Evolutionary conservation across 345 rosid species (phyloP), one percentile per base, ranked within the genome.

Genomic region (Arabis alpina): DNA sequence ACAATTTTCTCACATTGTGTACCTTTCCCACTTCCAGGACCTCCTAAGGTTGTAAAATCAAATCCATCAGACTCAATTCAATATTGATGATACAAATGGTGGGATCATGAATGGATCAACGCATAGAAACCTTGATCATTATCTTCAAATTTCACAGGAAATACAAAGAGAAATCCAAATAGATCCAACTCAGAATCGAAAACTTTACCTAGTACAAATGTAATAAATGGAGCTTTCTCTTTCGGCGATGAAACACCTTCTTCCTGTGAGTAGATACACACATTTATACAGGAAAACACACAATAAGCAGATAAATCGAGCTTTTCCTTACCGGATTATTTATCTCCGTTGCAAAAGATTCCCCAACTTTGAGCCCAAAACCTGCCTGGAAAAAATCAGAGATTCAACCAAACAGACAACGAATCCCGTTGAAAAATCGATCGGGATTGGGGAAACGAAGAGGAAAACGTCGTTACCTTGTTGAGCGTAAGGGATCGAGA

Each of bases 11-110:
- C 81, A 70, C 96, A 86, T 19, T 88, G 98, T 5, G 96, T 89
- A 32, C 98, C 98, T 81, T 90, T 92, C 41, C 95, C 95, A 80
- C 97, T 88, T 52, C 95, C 94, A 62, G 91, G 89, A 58, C 94
- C 94, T 70, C 94, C 91, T 86, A 50, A 42, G 13, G 6, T 4
- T 45, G 4, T 4, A 19, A 41, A 8, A 56, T 8, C n/a, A 36
- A 14, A 65, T 50, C 7, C 51, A 44, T 36, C 59, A 68, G 6
- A 59, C 25, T 10, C 2, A 10, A 40, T 9, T 41, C 58, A 51
- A 37, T 34, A 10, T 2, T 44, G n/a, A 37, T 41, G 27, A 16
- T 14, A 37, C 42, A 25, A 50, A n/a, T 45, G 63, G 1, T 2
- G 5, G n/a, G 10, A 10, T 44, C n/a, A 43, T 12, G 8, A 51